Evolutionary conservation across 345 rosid genomes (phyloP).

Genomic region (Raphanus raphanistrum): DNA sequence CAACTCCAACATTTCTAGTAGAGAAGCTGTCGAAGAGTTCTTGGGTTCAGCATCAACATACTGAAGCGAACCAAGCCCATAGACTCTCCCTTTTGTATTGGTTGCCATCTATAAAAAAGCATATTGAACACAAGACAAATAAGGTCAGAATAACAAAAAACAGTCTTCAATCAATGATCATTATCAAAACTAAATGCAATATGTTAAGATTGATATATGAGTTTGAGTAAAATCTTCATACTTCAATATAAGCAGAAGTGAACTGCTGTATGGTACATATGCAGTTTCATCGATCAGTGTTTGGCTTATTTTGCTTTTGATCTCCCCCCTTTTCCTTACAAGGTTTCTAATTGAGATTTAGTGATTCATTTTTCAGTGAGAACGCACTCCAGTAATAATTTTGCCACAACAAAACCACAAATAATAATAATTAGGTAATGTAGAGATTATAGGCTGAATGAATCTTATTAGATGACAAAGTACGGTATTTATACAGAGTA

Average conservation of each 20-base stretch:
- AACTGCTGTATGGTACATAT: not conserved
- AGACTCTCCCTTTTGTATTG: not conserved
- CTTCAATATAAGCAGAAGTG: not conserved
- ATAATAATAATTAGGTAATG: no score
- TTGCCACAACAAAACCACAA: not conserved
- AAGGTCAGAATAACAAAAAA: no score
- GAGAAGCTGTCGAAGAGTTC: not conserved
- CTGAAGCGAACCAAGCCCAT: not conserved
- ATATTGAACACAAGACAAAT: not conserved
- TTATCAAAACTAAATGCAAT: no score
- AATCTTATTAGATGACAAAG: no score
- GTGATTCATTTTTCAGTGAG: not conserved
- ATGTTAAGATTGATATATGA: not conserved
- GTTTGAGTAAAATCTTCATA: not conserved
- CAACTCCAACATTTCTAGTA: not conserved
- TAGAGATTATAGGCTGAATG: no score
- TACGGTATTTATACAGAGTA: no score
- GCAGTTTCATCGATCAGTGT: not conserved
- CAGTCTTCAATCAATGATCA: not conserved
- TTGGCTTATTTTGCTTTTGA: not conserved
- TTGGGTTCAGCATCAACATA: not conserved
- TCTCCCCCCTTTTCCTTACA: not conserved
- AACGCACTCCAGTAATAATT: not conserved
- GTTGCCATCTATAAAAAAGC: not conserved
- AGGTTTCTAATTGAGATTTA: not conserved